Evolutionary conservation across 148 eudicot genomes (phyloP).

Genomic region (Oxyria digyna): DNA sequence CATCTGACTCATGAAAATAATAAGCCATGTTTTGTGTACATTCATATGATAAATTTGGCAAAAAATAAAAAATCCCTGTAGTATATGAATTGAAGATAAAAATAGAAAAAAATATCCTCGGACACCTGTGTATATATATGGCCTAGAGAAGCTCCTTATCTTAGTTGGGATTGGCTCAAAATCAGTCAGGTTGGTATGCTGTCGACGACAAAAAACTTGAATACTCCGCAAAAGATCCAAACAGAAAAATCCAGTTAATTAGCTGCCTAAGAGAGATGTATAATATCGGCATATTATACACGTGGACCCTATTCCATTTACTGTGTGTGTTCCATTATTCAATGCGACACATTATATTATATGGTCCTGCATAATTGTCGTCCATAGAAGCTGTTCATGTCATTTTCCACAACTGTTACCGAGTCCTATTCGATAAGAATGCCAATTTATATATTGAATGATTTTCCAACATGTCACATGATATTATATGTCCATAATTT

Average conservation of each 20-base stretch:
- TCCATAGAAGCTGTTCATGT: not conserved
- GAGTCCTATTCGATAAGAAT: not conserved
- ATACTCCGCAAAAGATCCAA: not conserved
- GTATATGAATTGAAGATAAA: not conserved
- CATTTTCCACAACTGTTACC: not conserved
- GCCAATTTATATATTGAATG: not conserved
- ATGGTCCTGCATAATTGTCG: not conserved
- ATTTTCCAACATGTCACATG: not conserved
- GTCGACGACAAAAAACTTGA: not conserved
- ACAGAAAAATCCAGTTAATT: not conserved
- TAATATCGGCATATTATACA: not conserved
- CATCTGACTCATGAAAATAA: no score
- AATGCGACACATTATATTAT: not conserved
- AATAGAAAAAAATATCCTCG: not conserved
- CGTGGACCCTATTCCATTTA: not conserved
- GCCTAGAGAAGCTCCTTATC: conserved; percentile 2
- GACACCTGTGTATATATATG: not conserved
- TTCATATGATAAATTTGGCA: no score
- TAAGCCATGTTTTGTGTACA: no score
- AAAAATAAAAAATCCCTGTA: no score
- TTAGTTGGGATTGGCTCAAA: not conserved
- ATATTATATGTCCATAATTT: conserved; percentile 4
- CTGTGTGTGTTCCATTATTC: not conserved
- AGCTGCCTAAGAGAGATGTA: not conserved
- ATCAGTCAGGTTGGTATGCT: not conserved